phyloP scores from a whole-genome alignment of 129 eudicot genomes.

The Tagetes patula region DNA sequence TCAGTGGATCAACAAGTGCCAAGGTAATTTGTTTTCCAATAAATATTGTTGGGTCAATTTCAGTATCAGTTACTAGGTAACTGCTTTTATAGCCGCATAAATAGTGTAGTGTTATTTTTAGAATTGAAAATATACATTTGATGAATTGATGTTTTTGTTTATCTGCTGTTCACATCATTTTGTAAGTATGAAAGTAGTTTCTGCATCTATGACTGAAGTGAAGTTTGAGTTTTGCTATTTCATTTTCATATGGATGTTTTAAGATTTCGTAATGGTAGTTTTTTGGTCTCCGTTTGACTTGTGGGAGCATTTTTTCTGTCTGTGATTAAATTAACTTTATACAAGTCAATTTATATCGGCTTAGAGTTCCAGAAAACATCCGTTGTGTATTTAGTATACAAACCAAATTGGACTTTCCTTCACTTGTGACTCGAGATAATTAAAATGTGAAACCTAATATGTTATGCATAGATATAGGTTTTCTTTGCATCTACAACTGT shows the following conservation, averaged over 20 bases:
- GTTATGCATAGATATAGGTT: neutral
- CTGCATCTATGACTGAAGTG: neutral
- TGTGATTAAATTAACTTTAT: neutral
- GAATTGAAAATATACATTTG: neutral
- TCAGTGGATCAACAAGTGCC: conserved; percentile 93
- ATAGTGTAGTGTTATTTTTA: neutral
- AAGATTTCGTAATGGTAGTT: neutral
- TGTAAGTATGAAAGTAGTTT: neutral
- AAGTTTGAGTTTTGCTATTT: neutral
- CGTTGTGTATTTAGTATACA: neutral
- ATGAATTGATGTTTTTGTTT: neutral
- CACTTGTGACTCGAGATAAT: neutral
- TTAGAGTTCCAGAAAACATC: neutral
- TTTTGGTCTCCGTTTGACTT: neutral
- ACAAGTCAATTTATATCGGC: neutral
- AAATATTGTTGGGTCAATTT: conserved; percentile 1
- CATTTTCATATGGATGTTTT: neutral
- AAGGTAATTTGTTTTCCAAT: conserved; percentile 43
- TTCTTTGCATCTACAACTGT: neutral
- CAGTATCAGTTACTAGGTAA: conserved; percentile 5
- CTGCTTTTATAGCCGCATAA: neutral
- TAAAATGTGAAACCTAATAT: neutral
- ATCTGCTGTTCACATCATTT: neutral
- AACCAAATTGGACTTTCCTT: neutral
- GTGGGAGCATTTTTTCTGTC: neutral